Base-by-base conservation (phyloP, 176 grass and related monocot species). In the Secale cereale region DNA sequence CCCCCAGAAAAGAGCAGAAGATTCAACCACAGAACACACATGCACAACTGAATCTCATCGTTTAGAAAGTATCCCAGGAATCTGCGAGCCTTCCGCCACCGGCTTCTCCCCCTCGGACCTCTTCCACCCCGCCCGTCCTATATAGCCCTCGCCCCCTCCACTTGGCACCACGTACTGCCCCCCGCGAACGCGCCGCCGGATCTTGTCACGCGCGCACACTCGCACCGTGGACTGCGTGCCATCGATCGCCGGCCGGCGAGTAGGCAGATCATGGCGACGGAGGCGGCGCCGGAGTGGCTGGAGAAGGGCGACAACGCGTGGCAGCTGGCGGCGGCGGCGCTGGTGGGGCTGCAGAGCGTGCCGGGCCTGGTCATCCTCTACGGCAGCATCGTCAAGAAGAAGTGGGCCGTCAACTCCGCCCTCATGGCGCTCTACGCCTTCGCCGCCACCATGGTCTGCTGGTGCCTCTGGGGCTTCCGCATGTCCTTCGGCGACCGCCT, bases 371-470 rank as follows among this genome's bases (percentile, higher is more conserved):
- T 97, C 28, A 87, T 97, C 74, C 86, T 97, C 10, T 94, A 92
- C 35, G 92, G 92, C 29, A 81, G 92, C 87, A 87, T 94, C 29
- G 91, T 94, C 4, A 94, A 97, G 91, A 97, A 97, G 85, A 92
- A 94, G 86, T 97, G 94, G 87, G 91, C 94, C 60, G 73, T 97
- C 29, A 97, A 97, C 90, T 97, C 90, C 29, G 92, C 90, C 2
- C 87, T 97, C 90, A 94, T 97, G 92, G 94, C 94, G 67, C 92
- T 94, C 33, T 97, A 97, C 86, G 94, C 92, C 65, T 97, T 97
- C 70, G 91, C 94, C 17, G 88, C 81, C 48, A 87, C 84, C 27
- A 80, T 92, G 63, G 25, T 97, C 22, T 89, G 88, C 83, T 94
- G 92, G 94, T 88, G 79, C 72, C 67, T 91, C 5, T 92, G 90